Evolutionary conservation across 495 filamentous ascomycete species (phyloP), one percentile per base, ranked within the genome.

Genomic region (Sphaerosporella brunnea): DNA sequence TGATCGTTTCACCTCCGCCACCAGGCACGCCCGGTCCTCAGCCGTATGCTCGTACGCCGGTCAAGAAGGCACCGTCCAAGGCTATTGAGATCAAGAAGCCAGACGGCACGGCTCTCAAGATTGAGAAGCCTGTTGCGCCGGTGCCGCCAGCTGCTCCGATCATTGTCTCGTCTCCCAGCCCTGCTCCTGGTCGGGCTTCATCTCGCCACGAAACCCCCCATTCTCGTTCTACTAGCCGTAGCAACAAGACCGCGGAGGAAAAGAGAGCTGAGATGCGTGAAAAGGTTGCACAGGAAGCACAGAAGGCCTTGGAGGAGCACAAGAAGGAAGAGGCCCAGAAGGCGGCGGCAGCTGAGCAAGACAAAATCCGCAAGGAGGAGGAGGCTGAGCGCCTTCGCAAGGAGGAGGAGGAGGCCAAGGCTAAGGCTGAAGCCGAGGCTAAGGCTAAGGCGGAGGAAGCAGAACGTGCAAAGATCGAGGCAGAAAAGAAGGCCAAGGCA

Each of bases 231-330:
- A 75, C 79, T 36, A 80, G 72, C 58, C 72, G 74, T 60, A 65
- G 60, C 13, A 60, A 61, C 19, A 81, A 80, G 69, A 77, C 76
- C 2, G 72, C 74, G 30, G 78, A 80, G 54, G 79, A 88, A 61
- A 80, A 72, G 61, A 73, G 77, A 59, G 70, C 73, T 42, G 78
- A 80, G 45, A 68, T 82, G 64, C 71, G 73, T 54, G 77, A 79
- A 19, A 71, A 74, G 16, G 74, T 84, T 50, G 73, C 74, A n/a
- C 46, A 68, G 68, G 41, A 77, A 77, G 8, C 5, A 16, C 7
- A 5, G 7, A 39, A 8, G 28, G 28, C 28, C 28, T 60, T 72
- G 74, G 42, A 68, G 73, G 53, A 66, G 70, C 19, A 71, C 73
- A 68, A 23, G 64, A 70, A 49, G 69, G 68, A 55, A 69, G 69